Conservation (phyloP, 108 stramenopile species). For the Aureococcus anophagefferens region DNA sequence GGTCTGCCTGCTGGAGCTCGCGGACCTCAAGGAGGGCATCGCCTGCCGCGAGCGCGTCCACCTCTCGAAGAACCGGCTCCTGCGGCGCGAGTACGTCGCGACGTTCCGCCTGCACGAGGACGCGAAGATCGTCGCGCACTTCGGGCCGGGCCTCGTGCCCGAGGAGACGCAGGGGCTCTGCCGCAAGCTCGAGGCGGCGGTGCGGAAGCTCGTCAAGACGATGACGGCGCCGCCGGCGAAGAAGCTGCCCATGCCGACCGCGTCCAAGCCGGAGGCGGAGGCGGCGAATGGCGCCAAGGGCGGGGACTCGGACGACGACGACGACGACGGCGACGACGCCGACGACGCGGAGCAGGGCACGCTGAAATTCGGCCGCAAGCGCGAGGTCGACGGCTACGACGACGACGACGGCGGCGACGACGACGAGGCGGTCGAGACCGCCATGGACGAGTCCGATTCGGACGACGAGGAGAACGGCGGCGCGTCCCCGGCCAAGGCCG, state of each 20-base stretch:
- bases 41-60: neutral
- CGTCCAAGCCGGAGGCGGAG: neutral
- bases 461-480: conserved; percentile 41
- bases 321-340: conserved; percentile 61
- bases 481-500: conserved; percentile 26
- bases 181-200: conserved; percentile 67
- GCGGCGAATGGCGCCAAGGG: conserved; percentile 25
- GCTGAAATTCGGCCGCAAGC: conserved; percentile 35
- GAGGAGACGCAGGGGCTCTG: conserved; percentile 35
- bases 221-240: conserved; percentile 24
- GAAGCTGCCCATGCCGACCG: conserved; percentile 36
- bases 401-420: conserved; percentile 40
- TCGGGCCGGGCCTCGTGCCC: neutral
- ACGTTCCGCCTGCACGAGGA: neutral
- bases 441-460: conserved; percentile 25
- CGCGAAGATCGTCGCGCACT: neutral
- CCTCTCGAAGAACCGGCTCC: too few species aligned
- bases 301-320: conserved; percentile 36
- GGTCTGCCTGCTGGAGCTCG: too few species aligned
- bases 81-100: neutral
- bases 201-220: conserved; percentile 31
- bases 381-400: conserved; percentile 28
- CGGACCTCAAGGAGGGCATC: conserved; percentile 1
- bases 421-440: conserved; percentile 54
- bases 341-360: conserved; percentile 36